phyloP scores from a whole-genome alignment of 208 protist genomes.

The Trypanosoma congolense region DNA sequence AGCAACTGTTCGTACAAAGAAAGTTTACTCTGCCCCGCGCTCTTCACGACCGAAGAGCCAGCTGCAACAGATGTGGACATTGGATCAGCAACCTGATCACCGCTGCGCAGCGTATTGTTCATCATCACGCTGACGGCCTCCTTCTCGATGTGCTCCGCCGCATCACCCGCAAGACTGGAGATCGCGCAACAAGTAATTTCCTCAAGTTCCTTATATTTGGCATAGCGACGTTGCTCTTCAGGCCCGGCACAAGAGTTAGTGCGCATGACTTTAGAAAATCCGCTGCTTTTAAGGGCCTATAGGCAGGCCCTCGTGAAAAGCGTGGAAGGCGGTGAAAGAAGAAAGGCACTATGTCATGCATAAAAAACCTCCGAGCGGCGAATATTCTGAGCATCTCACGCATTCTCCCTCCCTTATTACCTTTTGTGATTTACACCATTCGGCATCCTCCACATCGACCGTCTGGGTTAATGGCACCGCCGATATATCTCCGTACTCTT shows the following conservation, averaged over 20 bases:
- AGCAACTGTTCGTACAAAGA: slow-evolving; percentile 47
- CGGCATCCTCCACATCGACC: slow-evolving; percentile 5
- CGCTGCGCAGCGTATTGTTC: slow-evolving; percentile 3
- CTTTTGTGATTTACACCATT: slow-evolving; percentile 11
- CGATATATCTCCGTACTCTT: background rate
- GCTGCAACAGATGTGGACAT: slow-evolving; percentile 1
- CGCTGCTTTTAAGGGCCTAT: slow-evolving; percentile 35
- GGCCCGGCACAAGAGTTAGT: too few species aligned
- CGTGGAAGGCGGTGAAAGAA: slow-evolving; percentile 60
- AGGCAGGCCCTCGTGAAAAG: slow-evolving; percentile 57
- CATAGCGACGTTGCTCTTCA: slow-evolving; percentile 30
- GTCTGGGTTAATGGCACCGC: background rate
- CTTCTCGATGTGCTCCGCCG: slow-evolving; percentile 37
- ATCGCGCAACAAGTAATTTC: slow-evolving; percentile 61
- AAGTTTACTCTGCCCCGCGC: slow-evolving; percentile 1
- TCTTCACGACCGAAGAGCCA: slow-evolving; percentile 3
- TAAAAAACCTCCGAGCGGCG: slow-evolving; percentile 46
- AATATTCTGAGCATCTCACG: slow-evolving; percentile 40
- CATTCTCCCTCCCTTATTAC: slow-evolving; percentile 31
- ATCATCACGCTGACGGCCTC: slow-evolving; percentile 7
- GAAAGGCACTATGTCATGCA: slow-evolving; percentile 37
- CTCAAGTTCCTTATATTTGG: slow-evolving; percentile 36
- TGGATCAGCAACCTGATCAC: background rate
- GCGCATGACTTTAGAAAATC: slow-evolving; percentile 26
- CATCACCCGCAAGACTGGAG: slow-evolving; percentile 46